Base-by-base conservation (phyloP, 2,329 filamentous ascomycete genomes). In the Tolypocladium ovalisporum region DNA sequence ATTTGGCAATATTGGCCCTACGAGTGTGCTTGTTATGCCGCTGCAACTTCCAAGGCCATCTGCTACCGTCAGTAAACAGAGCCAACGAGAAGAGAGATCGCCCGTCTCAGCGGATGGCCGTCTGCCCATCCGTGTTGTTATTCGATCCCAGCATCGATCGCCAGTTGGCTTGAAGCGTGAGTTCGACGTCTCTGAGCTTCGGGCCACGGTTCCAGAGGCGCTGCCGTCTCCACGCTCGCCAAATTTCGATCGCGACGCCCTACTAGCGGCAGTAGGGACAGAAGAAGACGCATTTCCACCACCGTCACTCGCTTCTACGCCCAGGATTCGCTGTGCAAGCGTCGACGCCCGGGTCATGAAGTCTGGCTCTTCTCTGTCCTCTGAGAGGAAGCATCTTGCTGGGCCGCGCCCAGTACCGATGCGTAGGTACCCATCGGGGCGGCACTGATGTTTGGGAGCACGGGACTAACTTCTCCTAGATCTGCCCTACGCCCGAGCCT, bases 151-250 rank as follows among this genome's bases (percentile, higher is more conserved):
- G 32, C 72, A 75, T 2, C 69, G 73, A 22, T 73, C 74, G 53
- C 71, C 79, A 1, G 76, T 82, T 60, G 62, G 77, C 0, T 70
- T 85, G 22, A 73, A 76, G 61, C 74, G 79, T 35, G 74, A 72
- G 22, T 80, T 84, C 59, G 73, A 82, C 59, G 67, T 82, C 17
- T 70, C 76, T 32, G 70, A 75, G 59, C 66, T 83, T 12, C 71
- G 75, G 52, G 70, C 74, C 10, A 78, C 75, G 1, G 69, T 81
- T n/a, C 74, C 75, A 2, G 68, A 73, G 3, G 67, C 69, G 10
- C 58, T 64, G 9, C 62, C 63, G 2, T 47, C 59, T 12, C 62
- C 63, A 22, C 57, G 56, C n/a, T 55, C 61, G 1, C 59, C 59
- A 13, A 58, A 59, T 53, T 64, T 63, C 52, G 57, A 63, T 54